Percentiles rank a stretch among this genome's conserved stretches.
Evolutionary conservation across 2,329 filamentous ascomycete genomes (phyloP).

Genomic region (Thielaviopsis populi): DNA sequence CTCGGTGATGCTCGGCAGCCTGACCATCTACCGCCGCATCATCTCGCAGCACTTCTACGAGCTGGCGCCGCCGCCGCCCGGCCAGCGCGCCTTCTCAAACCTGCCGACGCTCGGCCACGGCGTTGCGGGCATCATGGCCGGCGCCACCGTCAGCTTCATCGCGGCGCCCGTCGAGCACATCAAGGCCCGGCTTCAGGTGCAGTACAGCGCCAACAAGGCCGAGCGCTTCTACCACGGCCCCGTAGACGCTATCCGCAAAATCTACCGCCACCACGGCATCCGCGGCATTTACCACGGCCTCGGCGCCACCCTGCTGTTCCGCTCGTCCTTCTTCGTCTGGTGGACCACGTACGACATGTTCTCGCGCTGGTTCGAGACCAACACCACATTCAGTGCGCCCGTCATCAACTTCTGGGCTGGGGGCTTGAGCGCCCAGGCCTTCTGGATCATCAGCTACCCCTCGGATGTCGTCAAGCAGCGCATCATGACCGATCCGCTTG

Average conservation of each 20-base stretch:
- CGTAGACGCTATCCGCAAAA: conserved; percentile 64
- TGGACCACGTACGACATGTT: conserved; percentile 92
- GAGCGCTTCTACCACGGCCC: conserved; percentile 74
- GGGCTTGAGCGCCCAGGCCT: conserved; percentile 80
- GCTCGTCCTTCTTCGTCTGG: conserved; percentile 94
- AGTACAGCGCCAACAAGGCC: conserved; percentile 69
- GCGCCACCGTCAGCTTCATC: conserved; percentile 79
- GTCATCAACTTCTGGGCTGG: conserved; percentile 96
- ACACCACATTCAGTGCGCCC: conserved; percentile 58
- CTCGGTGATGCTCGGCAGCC: conserved; percentile 70
- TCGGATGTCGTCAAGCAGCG: conserved; percentile 90
- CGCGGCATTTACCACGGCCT: conserved; percentile 75
- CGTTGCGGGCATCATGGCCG: conserved; percentile 73
- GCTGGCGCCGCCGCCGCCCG: conserved; percentile 18
- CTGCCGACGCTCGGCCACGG: conserved; percentile 72
- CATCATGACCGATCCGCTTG: conserved; percentile 89
- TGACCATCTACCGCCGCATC: conserved; percentile 77
- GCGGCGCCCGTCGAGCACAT: conserved; percentile 90
- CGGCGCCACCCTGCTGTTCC: conserved; percentile 70
- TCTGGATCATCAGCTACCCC: conserved; percentile 87
- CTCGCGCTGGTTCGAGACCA: conserved; percentile 47
- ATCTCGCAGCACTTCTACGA: conserved; percentile 65
- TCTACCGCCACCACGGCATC: conserved; percentile 57
- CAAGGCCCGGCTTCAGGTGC: conserved; percentile 85
- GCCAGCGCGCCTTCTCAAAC: conserved; percentile 12